A percentile compares a stretch with the other conserved stretches of the same genome.
Evolutionary conservation across 352 stramenopile species (phyloP).

Genomic region (Globisporangium alternatum): DNA sequence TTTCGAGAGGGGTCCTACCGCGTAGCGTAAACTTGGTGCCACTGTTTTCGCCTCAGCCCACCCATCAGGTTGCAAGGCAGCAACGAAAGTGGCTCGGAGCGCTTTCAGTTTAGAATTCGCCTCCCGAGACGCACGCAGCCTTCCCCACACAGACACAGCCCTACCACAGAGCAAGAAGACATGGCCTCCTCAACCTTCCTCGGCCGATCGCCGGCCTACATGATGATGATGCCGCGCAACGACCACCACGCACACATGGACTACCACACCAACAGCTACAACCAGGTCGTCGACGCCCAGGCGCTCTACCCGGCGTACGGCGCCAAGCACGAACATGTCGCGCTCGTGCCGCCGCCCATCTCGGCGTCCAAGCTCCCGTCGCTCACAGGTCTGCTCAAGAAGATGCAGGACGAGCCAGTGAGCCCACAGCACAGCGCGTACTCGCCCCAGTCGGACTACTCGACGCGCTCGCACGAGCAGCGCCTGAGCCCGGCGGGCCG

Average conservation of each 20-base stretch:
- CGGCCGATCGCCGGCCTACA: constrained; percentile 19
- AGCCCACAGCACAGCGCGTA: constrained; percentile 14
- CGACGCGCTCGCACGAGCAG: constrained; percentile 4
- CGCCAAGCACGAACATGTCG: constrained; percentile 10
- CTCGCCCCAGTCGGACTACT: constrained; percentile 9
- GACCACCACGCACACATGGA: constrained; percentile 24
- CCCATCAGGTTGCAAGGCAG: constrained; percentile 5
- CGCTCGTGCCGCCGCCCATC: constrained; percentile 23
- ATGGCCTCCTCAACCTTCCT: constrained; percentile 29
- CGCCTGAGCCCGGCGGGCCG: constrained; percentile 29
- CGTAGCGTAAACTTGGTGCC: not conserved
- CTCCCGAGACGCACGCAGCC: not conserved
- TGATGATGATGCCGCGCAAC: constrained; percentile 20
- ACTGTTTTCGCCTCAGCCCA: constrained; percentile 19
- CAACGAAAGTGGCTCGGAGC: not conserved
- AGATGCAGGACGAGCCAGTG: constrained; percentile 42
- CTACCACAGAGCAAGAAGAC: not conserved
- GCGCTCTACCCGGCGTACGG: constrained; percentile 11
- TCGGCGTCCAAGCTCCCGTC: constrained; percentile 50
- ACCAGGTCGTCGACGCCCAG: constrained; percentile 8
- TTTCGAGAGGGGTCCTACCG: constrained; percentile 8
- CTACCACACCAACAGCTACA: constrained; percentile 16
- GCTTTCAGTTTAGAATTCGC: constrained; percentile 15
- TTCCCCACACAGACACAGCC: not conserved
- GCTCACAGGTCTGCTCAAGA: constrained; percentile 61